phyloP scores from a whole-genome alignment of 2,329 filamentous ascomycete species.

The Stachybotrys chlorohalonatus region DNA sequence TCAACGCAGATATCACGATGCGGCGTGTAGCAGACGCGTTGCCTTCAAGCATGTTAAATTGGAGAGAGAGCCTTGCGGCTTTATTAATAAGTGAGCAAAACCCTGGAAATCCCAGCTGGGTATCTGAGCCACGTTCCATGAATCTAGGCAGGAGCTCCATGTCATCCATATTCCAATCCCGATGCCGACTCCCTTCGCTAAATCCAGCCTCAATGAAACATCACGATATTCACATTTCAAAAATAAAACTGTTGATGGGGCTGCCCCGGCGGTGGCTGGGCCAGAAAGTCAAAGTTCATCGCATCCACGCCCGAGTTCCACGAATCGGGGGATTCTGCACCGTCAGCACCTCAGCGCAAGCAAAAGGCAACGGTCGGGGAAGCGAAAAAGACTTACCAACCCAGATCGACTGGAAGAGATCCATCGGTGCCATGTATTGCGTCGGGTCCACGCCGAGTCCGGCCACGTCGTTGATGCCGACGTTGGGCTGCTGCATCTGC shows the following conservation, averaged over 20 bases:
- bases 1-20: no score
- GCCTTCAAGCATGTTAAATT: no score
- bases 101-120: not conserved
- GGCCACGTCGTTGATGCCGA: constrained; percentile 34
- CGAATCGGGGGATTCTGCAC: constrained; percentile 47
- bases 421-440: constrained; percentile 57
- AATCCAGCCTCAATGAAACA: not conserved
- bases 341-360: constrained; percentile 2
- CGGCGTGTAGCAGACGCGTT: no score
- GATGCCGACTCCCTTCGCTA: not conserved
- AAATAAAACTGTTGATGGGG: constrained; percentile 51
- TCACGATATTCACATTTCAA: constrained; percentile 11
- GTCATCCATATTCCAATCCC: not conserved
- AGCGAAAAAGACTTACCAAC: constrained; percentile 41
- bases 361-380: not conserved
- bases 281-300: constrained; percentile 52
- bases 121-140: no score
- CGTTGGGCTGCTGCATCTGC: constrained; percentile 24
- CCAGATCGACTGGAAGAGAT: constrained; percentile 60
- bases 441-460: constrained; percentile 46
- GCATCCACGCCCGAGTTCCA: constrained; percentile 47
- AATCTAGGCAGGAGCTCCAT: no score
- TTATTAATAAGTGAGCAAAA: not conserved
- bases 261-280: constrained; percentile 50
- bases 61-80: no score